These are phyloP conservation scores for Aspergillus fijiensis DNA, from an alignment of 2,329 filamentous ascomycete genomes.

Conservation along the genomic window DNA sequence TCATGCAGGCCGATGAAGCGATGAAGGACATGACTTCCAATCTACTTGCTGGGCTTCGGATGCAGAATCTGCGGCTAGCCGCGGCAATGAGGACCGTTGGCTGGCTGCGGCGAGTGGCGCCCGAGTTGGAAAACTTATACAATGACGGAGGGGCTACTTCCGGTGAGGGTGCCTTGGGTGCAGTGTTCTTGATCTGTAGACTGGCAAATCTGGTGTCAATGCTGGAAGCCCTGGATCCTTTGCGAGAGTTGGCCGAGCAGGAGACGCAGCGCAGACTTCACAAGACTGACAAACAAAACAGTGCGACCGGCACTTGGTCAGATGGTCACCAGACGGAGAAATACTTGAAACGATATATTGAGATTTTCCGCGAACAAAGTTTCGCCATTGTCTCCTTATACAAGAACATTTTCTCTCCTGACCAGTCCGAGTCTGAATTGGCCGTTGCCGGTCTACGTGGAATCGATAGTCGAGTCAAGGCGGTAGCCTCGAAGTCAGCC, in stretches of 20 bases:
- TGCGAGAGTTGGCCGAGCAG: constrained; percentile 86
- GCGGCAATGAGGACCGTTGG: constrained; percentile 86
- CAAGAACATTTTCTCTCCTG: constrained; percentile 76
- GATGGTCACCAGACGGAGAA: constrained; percentile 88
- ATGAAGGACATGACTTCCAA: constrained; percentile 88
- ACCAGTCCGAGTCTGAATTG: constrained; percentile 41
- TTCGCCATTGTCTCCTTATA: constrained; percentile 96
- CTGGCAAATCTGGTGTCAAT: constrained; percentile 76
- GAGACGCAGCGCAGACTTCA: constrained; percentile 58
- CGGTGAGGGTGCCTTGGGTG: constrained; percentile 70
- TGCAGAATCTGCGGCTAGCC: constrained; percentile 79
- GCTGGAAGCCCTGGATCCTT: constrained; percentile 77
- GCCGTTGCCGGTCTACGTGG: constrained; percentile 28
- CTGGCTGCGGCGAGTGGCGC: constrained; percentile 83
- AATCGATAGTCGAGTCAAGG: constrained; percentile 28
- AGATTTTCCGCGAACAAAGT: constrained; percentile 96
- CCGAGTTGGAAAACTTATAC: constrained; percentile 64
- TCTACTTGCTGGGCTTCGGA: constrained; percentile 73
- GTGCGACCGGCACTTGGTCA: constrained; percentile 32
- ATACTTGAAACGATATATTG: constrained; percentile 91
- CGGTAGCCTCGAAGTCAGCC: constrained; percentile 22
- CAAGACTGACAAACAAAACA: constrained; percentile 26
- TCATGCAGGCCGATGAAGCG: constrained; percentile 74
- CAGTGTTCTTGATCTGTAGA: constrained; percentile 83
- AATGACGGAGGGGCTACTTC: constrained; percentile 28